A percentile compares a stretch with the other conserved stretches of the same genome.
Evolutionary conservation across 1,139 yeast genomes (phyloP).

Genomic region (Saccharomyces pastorianus): DNA sequence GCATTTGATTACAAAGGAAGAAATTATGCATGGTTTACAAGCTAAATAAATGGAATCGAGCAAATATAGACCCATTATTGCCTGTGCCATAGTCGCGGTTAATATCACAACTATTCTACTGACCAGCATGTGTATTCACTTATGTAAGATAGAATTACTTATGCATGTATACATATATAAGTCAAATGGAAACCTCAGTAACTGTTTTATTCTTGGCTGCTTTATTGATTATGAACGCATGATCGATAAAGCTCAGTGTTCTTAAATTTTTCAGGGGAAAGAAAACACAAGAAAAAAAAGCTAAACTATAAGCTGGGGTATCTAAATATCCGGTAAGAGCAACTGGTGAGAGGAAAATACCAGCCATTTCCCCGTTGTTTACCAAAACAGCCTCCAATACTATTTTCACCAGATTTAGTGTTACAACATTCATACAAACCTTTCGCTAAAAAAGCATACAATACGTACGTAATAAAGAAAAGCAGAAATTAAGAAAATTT

Average conservation of each 20-base stretch:
- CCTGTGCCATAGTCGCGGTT: not conserved
- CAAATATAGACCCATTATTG: not conserved
- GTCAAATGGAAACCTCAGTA: not conserved
- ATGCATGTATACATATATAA: not conserved
- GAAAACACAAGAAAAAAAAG: not conserved
- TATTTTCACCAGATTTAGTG: not conserved
- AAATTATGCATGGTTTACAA: constrained; percentile 78
- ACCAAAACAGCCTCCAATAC: no score
- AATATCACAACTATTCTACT: not conserved
- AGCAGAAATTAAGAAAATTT: not conserved
- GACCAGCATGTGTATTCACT: not conserved
- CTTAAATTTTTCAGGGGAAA: not conserved
- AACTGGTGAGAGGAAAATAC: not conserved
- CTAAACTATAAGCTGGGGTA: not conserved
- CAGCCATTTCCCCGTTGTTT: no score
- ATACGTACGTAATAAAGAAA: not conserved
- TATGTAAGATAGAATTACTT: not conserved
- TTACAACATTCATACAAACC: not conserved
- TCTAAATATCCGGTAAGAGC: not conserved
- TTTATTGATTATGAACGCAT: not conserved
- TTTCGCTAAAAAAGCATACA: no score
- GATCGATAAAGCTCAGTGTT: not conserved
- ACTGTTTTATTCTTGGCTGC: not conserved
- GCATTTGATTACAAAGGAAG: constrained; percentile 92
- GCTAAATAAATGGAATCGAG: constrained; percentile 18